phyloP scores from a whole-genome alignment of 2,329 filamentous ascomycete genomes.

The Clonostachys sp. region DNA sequence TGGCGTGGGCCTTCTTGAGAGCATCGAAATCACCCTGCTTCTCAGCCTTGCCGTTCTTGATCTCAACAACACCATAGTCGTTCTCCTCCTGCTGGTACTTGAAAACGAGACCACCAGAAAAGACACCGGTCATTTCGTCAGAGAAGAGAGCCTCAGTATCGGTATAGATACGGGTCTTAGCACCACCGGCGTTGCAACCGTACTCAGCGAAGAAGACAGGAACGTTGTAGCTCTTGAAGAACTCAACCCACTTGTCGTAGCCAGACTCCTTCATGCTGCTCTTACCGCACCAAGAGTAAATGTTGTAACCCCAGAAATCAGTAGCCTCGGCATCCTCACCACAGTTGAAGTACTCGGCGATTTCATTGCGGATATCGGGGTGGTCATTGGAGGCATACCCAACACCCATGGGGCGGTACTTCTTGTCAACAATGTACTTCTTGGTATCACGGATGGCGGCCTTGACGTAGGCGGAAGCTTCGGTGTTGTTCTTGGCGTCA shows the following conservation, averaged over 20 bases:
- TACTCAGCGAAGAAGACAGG: constrained; percentile 99
- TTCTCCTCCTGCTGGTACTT: constrained; percentile 95
- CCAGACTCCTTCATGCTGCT: constrained; percentile 74
- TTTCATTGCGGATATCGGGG: constrained; percentile 70
- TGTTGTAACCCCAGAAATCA: constrained; percentile 99
- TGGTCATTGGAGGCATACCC: constrained; percentile 97
- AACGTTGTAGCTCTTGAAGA: constrained; percentile 86
- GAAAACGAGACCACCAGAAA: constrained; percentile 97
- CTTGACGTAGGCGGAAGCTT: constrained; percentile 92
- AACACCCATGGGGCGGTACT: constrained; percentile 77
- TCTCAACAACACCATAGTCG: constrained; percentile 75
- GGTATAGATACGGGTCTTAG: constrained; percentile 70
- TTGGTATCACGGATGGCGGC: constrained; percentile 96
- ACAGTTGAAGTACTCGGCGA: constrained; percentile 95
- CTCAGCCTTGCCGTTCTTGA: constrained; percentile 54
- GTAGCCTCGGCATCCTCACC: constrained; percentile 62
- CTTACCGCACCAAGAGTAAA: constrained; percentile 97
- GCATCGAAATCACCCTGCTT: constrained; percentile 72
- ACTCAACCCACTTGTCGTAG: constrained; percentile 76
- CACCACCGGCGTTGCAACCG: constrained; percentile 73
- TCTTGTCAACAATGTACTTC: constrained; percentile 79
- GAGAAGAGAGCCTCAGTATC: constrained; percentile 83
- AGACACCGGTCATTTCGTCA: constrained; percentile 75
- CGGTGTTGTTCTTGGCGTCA: constrained; percentile 83
- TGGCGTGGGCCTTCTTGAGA: constrained; percentile 66